Evolutionary conservation across 192 early-diverging fungal species (phyloP).

Genomic region (Backusella parvicylindrica): DNA sequence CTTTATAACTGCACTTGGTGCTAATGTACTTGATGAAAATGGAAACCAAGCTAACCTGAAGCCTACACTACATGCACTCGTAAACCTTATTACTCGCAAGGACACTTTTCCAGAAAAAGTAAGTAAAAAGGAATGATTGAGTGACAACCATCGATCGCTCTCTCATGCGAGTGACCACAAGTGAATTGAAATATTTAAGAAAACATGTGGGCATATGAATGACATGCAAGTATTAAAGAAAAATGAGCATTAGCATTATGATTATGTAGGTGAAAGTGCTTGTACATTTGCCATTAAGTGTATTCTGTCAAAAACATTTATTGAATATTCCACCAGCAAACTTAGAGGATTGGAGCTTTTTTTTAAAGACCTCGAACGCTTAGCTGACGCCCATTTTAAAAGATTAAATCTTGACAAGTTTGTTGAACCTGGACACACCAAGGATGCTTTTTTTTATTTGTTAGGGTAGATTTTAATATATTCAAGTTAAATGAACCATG

Average conservation of each 20-base stretch:
- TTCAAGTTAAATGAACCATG: not conserved
- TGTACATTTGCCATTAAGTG: not conserved
- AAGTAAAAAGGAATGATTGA: not conserved
- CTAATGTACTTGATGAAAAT: not conserved
- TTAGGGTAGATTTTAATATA: constrained; percentile 1
- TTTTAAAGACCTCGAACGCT: not conserved
- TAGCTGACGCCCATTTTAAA: not conserved
- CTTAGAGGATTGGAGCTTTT: not conserved
- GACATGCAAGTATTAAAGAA: not conserved
- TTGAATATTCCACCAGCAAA: not conserved
- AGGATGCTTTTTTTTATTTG: not conserved
- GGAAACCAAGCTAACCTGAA: not conserved
- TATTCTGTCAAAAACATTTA: not conserved
- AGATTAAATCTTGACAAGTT: not conserved
- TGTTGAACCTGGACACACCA: too few species aligned
- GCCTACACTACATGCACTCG: not conserved
- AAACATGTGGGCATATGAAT: not conserved
- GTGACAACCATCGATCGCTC: too few species aligned
- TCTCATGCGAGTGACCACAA: not conserved
- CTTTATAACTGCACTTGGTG: not conserved
- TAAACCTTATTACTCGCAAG: not conserved
- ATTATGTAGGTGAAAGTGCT: not conserved
- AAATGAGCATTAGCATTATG: not conserved
- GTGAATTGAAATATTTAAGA: not conserved
- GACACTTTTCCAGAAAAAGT: not conserved